Evolutionary conservation across 441 rosid genomes (phyloP), one percentile per base, ranked within the genome.

Genomic region (Melastoma candidum): DNA sequence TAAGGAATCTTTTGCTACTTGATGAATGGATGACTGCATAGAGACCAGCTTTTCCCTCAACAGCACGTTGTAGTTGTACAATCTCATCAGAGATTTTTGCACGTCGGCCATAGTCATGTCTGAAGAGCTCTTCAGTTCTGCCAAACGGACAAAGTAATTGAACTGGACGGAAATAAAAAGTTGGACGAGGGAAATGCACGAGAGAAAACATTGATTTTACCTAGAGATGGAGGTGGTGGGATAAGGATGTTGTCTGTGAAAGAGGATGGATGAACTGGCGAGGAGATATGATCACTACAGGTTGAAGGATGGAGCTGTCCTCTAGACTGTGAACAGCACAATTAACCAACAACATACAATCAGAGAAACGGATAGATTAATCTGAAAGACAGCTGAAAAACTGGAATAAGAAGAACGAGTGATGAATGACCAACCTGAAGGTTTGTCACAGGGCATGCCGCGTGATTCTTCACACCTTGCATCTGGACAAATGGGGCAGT

Each of bases 1-100:
- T 27, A 77, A 41, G 51, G 82, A 64, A 47, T 72, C 75, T 47
- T 77, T 49, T 4, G 75, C 81, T 60, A 89, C 52, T 53, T 72
- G 60, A 46, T 55, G 74, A 59, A 88, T 76, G 64, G 74, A 50
- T 60, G 90, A 73, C 51, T 77, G 90, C 17, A 84, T 72, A 26
- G 80, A 84, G 13, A 76, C 49, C 53, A 87, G 68, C 60, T 85
- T 76, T 60, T 87, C 89, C 70, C 94, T 80, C 49, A 93, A 72
- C 73, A 71, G 68, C 32, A 85, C 74, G 67, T 89, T 93, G 70
- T 89, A 93, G 29, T 83, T 81, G 27, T 83, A 79, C 48, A 93
- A 66, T 25, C 61, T 62, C 59, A 68, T 74, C 22, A 93, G 76
- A 57, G 75, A 83, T 63, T 70, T 83, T 66, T 72, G 81, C 53